Conservation (phyloP, 805 yeast species). For the Millerago galiae region DNA sequence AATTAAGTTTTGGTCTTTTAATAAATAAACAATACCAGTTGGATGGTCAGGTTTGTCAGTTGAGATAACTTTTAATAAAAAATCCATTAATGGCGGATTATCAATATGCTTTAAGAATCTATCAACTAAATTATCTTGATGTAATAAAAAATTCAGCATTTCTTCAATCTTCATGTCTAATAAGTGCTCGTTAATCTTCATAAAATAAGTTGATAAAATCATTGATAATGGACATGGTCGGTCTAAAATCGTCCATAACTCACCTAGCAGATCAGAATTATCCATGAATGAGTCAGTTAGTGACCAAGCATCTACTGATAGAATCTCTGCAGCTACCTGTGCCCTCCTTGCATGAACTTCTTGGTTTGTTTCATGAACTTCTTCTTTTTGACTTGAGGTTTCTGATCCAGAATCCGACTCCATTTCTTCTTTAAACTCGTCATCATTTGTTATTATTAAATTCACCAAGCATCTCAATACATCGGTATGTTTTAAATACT, state of each 20-base stretch:
- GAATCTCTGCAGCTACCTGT: conserved; percentile 78
- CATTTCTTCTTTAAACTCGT: neutral
- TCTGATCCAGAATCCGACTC: conserved; percentile 13
- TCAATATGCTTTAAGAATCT: conserved; percentile 81
- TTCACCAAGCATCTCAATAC: conserved; percentile 63
- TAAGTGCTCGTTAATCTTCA: conserved; percentile 86
- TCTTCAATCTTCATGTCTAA: conserved; percentile 85
- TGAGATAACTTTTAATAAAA: conserved; percentile 79
- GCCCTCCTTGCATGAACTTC: conserved; percentile 39
- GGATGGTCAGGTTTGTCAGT: conserved; percentile 89
- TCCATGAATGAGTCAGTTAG: conserved; percentile 87
- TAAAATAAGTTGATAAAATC: conserved; percentile 77
- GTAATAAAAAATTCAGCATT: conserved; percentile 61
- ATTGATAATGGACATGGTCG: conserved; percentile 61
- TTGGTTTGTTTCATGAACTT: conserved; percentile 28
- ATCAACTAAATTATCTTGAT: conserved; percentile 66
- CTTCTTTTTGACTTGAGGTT: conserved; percentile 16
- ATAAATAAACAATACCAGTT: conserved; percentile 75
- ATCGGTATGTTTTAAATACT: conserved; percentile 73
- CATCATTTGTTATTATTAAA: conserved; percentile 13
- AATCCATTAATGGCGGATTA: conserved; percentile 92
- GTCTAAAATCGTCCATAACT: conserved; percentile 77
- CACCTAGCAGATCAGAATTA: conserved; percentile 53
- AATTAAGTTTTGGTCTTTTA: conserved; percentile 68
- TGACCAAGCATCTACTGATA: conserved; percentile 92